A percentile compares a stretch with the other conserved stretches of the same genome.
Evolutionary conservation across 2,329 filamentous ascomycete species (phyloP).

Genomic region (Verticillium tricorpus): DNA sequence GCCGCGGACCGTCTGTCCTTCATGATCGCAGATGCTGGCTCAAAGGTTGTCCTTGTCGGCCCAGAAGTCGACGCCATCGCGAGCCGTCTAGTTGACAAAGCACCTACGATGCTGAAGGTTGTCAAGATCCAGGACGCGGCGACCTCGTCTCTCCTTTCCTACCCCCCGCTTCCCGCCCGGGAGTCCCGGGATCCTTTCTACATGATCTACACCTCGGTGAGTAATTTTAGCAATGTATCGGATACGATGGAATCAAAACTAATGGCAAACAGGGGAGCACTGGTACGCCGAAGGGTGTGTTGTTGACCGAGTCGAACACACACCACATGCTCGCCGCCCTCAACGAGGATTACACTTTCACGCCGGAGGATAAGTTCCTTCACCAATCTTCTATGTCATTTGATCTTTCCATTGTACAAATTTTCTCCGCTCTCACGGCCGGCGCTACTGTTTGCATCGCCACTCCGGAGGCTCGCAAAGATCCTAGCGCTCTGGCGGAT

Average conservation of each 20-base stretch:
- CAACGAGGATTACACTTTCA: conserved; percentile 16
- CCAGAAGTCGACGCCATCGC: conserved; percentile 14
- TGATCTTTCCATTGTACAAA: conserved; percentile 19
- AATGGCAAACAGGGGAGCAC: conserved; percentile 15
- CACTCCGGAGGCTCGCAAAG: conserved; percentile 17
- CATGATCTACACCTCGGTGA: conserved; percentile 20
- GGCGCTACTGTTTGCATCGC: conserved; percentile 18
- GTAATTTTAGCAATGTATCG: background rate
- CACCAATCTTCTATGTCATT: conserved; percentile 19
- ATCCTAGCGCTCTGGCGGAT: conserved; percentile 16
- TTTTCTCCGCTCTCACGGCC: conserved; percentile 15
- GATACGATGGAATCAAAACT: background rate
- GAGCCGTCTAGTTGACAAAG: conserved; percentile 11
- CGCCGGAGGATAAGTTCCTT: conserved; percentile 14
- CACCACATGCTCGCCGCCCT: conserved; percentile 19
- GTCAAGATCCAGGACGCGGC: conserved; percentile 15
- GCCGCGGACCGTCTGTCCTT: conserved; percentile 18
- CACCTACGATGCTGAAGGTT: conserved; percentile 9
- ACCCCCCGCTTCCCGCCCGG: conserved; percentile 4
- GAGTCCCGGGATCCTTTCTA: conserved; percentile 17
- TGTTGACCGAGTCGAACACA: conserved; percentile 18
- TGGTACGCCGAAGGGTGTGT: conserved; percentile 19
- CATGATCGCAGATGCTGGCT: conserved; percentile 17
- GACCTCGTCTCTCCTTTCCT: conserved; percentile 6
- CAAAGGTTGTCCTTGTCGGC: conserved; percentile 14